A percentile compares a stretch with the other conserved stretches of the same genome.
phyloP scores from a whole-genome alignment of 2,329 filamentous ascomycete genomes.

The Malbranchea zuffiana region DNA sequence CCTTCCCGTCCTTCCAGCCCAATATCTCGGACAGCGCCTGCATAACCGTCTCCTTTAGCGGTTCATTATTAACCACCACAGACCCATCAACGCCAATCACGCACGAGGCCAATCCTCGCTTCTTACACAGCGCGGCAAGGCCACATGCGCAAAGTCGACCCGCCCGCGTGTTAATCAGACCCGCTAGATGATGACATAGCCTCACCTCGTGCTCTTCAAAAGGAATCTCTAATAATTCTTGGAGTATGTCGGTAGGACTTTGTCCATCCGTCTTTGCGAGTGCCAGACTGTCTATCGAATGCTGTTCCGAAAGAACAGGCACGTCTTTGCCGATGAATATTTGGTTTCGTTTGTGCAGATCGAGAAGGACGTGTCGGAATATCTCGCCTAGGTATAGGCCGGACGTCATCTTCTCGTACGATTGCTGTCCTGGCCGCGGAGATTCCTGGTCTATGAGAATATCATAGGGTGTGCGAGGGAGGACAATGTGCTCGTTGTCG shows the following conservation, averaged over 20 bases:
- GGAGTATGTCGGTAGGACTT: conserved; percentile 66
- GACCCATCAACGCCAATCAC: conserved; percentile 95
- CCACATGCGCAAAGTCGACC: conserved; percentile 89
- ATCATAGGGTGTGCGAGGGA: conserved; percentile 78
- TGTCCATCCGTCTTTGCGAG: conserved; percentile 88
- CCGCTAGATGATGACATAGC: conserved; percentile 74
- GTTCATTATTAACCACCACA: conserved; percentile 98
- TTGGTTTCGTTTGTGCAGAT: conserved; percentile 59
- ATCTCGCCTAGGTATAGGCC: conserved; percentile 90
- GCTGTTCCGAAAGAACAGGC: conserved; percentile 67
- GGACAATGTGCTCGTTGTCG: conserved; percentile 81
- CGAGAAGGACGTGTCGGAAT: conserved; percentile 75
- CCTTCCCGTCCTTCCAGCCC: conserved; percentile 76
- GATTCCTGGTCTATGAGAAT: conserved; percentile 80
- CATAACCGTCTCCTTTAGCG: conserved; percentile 89
- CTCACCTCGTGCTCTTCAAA: conserved; percentile 59
- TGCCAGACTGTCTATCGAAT: conserved; percentile 86
- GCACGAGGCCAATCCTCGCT: conserved; percentile 78
- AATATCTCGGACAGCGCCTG: conserved; percentile 86
- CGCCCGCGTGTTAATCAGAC: conserved; percentile 88
- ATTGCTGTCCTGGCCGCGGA: conserved; percentile 83
- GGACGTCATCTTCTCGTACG: conserved; percentile 96
- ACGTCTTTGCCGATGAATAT: conserved; percentile 82
- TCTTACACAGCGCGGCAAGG: conserved; percentile 90
- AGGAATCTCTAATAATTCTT: conserved; percentile 58